Evolutionary conservation across 441 rosid genomes (phyloP).

Genomic region (Arabidopsis lyrata): DNA sequence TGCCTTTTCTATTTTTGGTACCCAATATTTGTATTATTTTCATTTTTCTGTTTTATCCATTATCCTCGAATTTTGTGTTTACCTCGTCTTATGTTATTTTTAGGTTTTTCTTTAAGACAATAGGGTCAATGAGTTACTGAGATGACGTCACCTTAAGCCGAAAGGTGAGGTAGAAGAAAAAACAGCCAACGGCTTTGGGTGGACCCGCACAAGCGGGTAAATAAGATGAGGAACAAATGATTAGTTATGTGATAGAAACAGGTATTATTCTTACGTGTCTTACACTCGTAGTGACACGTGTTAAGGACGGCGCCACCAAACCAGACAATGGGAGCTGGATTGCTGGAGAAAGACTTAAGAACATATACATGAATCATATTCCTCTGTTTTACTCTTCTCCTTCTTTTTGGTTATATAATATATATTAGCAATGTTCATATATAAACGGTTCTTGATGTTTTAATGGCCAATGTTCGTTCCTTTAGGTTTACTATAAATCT

Average conservation of each 20-base stretch:
- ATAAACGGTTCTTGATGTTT: conserved; percentile 34
- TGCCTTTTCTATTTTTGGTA: conserved; percentile 20
- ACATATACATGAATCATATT: conserved; percentile 10
- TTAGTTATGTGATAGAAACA: conserved; percentile 56
- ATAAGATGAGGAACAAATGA: conserved; percentile 47
- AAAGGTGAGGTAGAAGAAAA: conserved; percentile 26
- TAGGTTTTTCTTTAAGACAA: conserved; percentile 28
- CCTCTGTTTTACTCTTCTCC: conserved; percentile 33
- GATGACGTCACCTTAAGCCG: conserved; percentile 44
- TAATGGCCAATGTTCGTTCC: conserved; percentile 38
- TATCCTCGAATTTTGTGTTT: conserved; percentile 12
- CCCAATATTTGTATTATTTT: neutral
- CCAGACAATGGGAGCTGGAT: conserved; percentile 59
- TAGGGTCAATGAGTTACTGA: conserved; percentile 42
- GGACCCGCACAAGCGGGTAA: conserved; percentile 24
- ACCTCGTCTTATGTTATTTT: neutral
- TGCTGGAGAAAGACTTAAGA: conserved; percentile 48
- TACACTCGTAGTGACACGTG: conserved; percentile 40
- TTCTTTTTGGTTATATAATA: neutral
- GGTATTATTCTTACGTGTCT: conserved; percentile 51
- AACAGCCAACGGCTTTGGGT: conserved; percentile 42
- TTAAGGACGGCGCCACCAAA: conserved; percentile 85
- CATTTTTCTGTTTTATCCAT: conserved; percentile 11
- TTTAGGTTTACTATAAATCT: conserved; percentile 35
- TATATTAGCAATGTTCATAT: conserved; percentile 24